Evolutionary conservation across 2,329 filamentous ascomycete genomes (phyloP).

Genomic region (Bimuria novae-zelandiae): DNA sequence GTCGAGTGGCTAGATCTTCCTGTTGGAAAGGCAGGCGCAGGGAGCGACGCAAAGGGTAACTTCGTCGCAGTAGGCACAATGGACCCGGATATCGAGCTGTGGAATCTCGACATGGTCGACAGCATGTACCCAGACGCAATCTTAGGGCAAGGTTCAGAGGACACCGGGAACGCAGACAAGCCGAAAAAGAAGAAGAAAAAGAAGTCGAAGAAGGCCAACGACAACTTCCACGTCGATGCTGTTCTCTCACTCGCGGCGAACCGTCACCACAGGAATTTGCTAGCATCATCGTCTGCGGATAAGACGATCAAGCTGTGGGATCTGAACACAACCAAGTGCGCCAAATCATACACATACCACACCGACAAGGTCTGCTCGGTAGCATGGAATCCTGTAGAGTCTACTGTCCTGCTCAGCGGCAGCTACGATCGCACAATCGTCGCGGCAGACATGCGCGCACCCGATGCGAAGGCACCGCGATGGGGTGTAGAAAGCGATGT

Average conservation of each 20-base stretch:
- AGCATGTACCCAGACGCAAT: conserved; percentile 98
- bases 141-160: conserved; percentile 69
- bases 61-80: conserved; percentile 96
- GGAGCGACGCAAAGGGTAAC: conserved; percentile 73
- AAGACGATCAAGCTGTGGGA: conserved; percentile 99
- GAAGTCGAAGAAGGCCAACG: conserved; percentile 86
- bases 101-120: conserved; percentile 95
- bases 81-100: conserved; percentile 98
- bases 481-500: conserved; percentile 98
- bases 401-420: conserved; percentile 86
- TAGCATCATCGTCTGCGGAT: conserved; percentile 94
- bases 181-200: conserved; percentile 87
- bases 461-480: conserved; percentile 76
- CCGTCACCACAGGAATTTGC: conserved; percentile 87
- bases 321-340: conserved; percentile 86
- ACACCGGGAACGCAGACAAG: conserved; percentile 60
- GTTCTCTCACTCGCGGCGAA: conserved; percentile 91
- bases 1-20: conserved; percentile 94
- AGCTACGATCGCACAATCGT: conserved; percentile 95
- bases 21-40: conserved; percentile 65
- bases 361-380: conserved; percentile 97
- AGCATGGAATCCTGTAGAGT: conserved; percentile 87
- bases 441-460: conserved; percentile 94
- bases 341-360: conserved; percentile 94
- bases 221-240: conserved; percentile 91